Conservation (phyloP, 2,329 filamentous ascomycete species). For the Alternaria dauci region DNA sequence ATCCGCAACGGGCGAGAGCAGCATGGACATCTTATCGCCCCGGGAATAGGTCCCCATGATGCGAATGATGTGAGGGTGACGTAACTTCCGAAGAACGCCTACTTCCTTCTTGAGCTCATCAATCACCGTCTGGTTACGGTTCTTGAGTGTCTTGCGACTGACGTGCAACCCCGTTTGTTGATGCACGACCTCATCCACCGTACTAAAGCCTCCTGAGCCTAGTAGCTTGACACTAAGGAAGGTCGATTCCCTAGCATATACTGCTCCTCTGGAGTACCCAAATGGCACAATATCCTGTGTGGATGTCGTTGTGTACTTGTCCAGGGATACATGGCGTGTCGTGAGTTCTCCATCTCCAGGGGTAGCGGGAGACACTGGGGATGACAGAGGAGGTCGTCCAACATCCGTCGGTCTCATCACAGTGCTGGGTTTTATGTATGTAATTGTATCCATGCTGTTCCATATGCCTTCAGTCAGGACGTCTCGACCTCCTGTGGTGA, state of each 20-base stretch:
- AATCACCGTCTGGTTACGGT: constrained; percentile 41
- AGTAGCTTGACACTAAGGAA: constrained; percentile 49
- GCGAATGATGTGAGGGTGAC: constrained; percentile 51
- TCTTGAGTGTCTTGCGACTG: constrained; percentile 51
- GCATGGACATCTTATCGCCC: constrained; percentile 49
- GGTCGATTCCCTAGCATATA: constrained; percentile 19
- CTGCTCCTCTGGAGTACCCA: not conserved
- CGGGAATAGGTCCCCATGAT: constrained; percentile 48
- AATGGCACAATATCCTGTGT: not conserved
- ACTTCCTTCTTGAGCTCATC: constrained; percentile 50
- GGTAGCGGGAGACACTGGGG: not conserved
- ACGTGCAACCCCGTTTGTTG: constrained; percentile 45
- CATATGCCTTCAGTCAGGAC: not conserved
- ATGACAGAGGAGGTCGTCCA: not conserved
- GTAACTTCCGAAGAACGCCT: constrained; percentile 48
- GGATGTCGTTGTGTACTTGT: not conserved
- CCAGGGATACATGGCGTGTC: not conserved
- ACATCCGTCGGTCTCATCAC: not conserved
- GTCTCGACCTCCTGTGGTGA: not conserved
- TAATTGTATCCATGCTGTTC: not conserved
- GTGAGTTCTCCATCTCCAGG: not conserved
- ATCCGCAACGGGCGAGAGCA: constrained; percentile 49
- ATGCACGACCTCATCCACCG: constrained; percentile 50
- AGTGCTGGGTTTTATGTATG: not conserved
- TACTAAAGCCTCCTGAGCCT: constrained; percentile 49